phyloP scores from a whole-genome alignment of 208 protist genomes.

The Leishmania arabica region DNA sequence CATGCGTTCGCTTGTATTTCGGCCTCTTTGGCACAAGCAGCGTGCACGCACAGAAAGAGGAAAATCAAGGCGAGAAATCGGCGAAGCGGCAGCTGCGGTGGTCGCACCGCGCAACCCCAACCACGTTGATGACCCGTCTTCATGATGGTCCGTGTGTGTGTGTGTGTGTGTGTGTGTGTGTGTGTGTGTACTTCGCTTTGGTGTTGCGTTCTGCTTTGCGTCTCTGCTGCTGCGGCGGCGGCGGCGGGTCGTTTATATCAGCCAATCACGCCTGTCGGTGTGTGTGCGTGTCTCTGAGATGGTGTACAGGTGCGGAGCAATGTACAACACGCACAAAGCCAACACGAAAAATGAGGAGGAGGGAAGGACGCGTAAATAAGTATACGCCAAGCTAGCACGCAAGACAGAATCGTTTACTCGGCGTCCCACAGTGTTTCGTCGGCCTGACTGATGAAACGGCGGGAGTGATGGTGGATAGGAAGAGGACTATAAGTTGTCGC shows the following conservation, averaged over 20 bases:
- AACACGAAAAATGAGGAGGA: conserved; percentile 4
- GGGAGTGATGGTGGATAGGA: not conserved
- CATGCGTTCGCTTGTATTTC: not conserved
- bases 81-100: not conserved
- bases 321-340: not conserved
- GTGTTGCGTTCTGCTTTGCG: not conserved
- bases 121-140: not conserved
- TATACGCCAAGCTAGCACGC: not conserved
- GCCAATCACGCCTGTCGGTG: not conserved
- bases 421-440: not conserved
- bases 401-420: not conserved
- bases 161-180: not conserved
- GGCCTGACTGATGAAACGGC: not conserved
- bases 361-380: conserved; percentile 4
- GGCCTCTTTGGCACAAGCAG: not conserved
- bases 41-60: not conserved
- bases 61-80: not conserved
- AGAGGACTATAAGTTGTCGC: not conserved
- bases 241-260: not conserved
- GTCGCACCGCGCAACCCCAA: not conserved
- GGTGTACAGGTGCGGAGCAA: conserved; percentile 3
- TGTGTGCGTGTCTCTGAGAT: not conserved
- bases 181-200: not conserved
- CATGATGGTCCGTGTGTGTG: not conserved
- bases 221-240: not conserved